Base-by-base conservation (phyloP, 2,329 filamentous ascomycete genomes). In the Allantophomopsis cytisporea region DNA sequence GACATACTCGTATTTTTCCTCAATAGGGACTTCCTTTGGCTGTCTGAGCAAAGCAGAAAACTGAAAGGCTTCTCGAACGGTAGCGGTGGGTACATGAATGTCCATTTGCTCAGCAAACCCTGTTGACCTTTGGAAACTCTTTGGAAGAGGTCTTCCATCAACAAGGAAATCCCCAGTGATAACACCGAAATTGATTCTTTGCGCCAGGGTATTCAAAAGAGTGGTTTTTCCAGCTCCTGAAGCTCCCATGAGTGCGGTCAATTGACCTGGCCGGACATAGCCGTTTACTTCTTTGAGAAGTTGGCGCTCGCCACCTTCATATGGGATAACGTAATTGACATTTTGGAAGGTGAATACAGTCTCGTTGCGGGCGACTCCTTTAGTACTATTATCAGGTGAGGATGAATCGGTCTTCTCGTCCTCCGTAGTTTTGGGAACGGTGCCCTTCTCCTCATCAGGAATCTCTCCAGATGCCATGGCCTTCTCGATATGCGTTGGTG, bases 151-250 rank as follows among this genome's bases (percentile, higher is more conserved):
- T 31, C 66, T 69, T 21, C 73, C 73, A 43, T 76, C 69, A 11
- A 78, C 71, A 10, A 76, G 59, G 80, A 94, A 91, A 50, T 89
- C 80, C 39, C 88, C 88, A 6, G 74, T 77, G 36, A 94, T 84
- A 14, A 94, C 80, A 60, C 88, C 88, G 77, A 91, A 89, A 1
- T 83, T 87, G 10, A 82, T 82, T 56, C 88, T 80, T 43, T 83
- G 83, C 35, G 88, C 88, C 47, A 95, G 68, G 30, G 84, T 83
- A 59, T 94, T 84, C 23, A 95, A 64, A 20, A 95, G 71, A 1
- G 88, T 94, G 0, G 88, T 95, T 60, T 95, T 95, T 42, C 88
- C 88, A n/a, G 88, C 88, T 48, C 88, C 64, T 33, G 65, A 68
- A 16, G 66, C 64, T 30, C 66, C 83, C 87, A 94, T 94, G 3